Evolutionary conservation across 2,329 filamentous ascomycete genomes (phyloP).

Genomic region (Ascochyta clinopodiicola): DNA sequence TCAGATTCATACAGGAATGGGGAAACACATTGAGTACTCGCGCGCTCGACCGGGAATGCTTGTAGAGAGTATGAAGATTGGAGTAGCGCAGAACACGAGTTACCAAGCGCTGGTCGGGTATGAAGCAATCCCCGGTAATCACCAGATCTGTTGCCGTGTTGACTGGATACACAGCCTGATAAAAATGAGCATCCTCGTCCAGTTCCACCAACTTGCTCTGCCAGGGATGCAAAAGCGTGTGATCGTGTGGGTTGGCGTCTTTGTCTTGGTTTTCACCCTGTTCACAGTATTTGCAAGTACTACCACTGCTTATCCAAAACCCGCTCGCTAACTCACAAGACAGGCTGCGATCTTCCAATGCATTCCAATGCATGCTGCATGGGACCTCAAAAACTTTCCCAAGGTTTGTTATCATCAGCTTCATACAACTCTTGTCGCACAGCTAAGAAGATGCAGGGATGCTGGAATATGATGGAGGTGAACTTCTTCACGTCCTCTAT

Average conservation of each 20-base stretch:
- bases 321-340: neutral
- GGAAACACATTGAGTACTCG: neutral
- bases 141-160: neutral
- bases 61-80: neutral
- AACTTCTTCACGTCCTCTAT: conserved; percentile 3
- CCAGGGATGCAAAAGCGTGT: neutral
- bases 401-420: neutral
- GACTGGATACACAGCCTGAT: neutral
- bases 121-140: neutral
- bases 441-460: neutral
- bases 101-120: neutral
- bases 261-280: too few relatives aligned
- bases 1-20: neutral
- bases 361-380: neutral
- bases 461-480: neutral
- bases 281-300: neutral
- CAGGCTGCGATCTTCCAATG: conserved; percentile 1
- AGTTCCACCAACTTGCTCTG: neutral
- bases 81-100: neutral
- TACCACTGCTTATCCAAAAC: neutral
- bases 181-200: neutral
- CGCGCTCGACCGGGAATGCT: neutral
- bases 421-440: neutral
- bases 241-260: neutral
- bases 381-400: neutral